These are phyloP conservation scores for Pyrenula massariospora DNA, from an alignment of 495 filamentous ascomycete genomes.

Conservation along the genomic window DNA sequence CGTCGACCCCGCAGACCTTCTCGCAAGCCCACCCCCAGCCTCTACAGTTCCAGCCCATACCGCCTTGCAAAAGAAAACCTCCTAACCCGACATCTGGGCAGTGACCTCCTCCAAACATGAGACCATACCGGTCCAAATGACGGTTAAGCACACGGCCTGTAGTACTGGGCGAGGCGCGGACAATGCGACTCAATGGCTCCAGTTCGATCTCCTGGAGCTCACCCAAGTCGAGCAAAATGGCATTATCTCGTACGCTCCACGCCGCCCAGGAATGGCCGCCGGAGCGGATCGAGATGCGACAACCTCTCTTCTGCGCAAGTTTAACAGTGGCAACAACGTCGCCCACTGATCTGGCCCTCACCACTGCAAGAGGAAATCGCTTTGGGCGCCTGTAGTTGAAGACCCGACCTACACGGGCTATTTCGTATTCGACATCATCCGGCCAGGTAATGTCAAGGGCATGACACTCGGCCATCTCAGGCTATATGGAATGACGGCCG, in stretches of 20 bases:
- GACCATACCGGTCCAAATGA: conserved; percentile 17
- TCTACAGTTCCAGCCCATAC: conserved; percentile 44
- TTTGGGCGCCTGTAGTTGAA: conserved; percentile 26
- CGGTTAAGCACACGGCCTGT: conserved; percentile 32
- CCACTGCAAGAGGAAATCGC: conserved; percentile 31
- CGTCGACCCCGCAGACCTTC: conserved; percentile 30
- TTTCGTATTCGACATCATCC: conserved; percentile 14
- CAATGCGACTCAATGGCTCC: conserved; percentile 18
- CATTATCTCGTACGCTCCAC: conserved; percentile 38
- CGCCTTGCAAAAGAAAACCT: conserved; percentile 42
- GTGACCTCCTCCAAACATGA: conserved; percentile 40
- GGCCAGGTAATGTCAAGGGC: conserved; percentile 4
- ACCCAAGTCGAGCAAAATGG: conserved; percentile 37
- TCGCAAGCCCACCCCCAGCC: conserved; percentile 47
- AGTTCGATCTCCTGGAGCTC: conserved; percentile 21
- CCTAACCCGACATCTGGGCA: conserved; percentile 46
- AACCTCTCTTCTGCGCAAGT: conserved; percentile 24
- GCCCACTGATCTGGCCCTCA: conserved; percentile 21
- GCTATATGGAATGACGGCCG: too few species aligned
- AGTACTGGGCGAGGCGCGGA: conserved; percentile 27
- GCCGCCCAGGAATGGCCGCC: conserved; percentile 43
- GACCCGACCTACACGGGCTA: conserved; percentile 18
- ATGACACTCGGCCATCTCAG: conserved; percentile 6
- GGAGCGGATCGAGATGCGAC: conserved; percentile 34
- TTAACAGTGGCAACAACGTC: conserved; percentile 32